phyloP scores from a whole-genome alignment of 116 monocot species.

The Phalaenopsis hybrid region DNA sequence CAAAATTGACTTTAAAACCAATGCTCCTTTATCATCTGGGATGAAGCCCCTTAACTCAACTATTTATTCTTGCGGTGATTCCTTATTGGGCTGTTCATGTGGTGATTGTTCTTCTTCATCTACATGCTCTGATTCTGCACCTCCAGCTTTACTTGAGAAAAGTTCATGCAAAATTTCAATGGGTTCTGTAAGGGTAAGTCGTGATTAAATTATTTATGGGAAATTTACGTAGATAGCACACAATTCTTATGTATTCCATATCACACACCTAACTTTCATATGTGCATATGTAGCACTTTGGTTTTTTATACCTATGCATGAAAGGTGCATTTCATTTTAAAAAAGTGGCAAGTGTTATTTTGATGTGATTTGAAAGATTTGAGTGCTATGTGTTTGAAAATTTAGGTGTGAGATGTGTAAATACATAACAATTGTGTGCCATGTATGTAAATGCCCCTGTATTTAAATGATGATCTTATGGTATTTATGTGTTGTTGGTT shows the following conservation, averaged over 20 bases:
- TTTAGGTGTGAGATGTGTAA: no score
- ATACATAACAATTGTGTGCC: no score
- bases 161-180: slow-evolving; percentile 56
- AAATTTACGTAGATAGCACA: no score
- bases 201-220: neutral
- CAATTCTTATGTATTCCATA: no score
- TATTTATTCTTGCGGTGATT: slow-evolving; percentile 80
- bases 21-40: slow-evolving; percentile 40
- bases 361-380: no score
- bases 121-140: slow-evolving; percentile 34
- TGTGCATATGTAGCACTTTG: no score
- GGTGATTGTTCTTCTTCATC: slow-evolving; percentile 90
- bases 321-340: no score
- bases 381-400: no score
- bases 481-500: neutral
- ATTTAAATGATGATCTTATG: neutral
- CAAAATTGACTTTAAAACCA: slow-evolving; percentile 55
- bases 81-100: slow-evolving; percentile 89
- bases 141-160: slow-evolving; percentile 31
- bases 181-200: slow-evolving; percentile 68
- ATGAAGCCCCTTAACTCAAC: slow-evolving; percentile 74
- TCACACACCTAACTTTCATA: no score
- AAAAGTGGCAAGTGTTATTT: no score
- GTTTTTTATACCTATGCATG: no score
- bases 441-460: no score